phyloP scores from a whole-genome alignment of 2,329 filamentous ascomycete genomes.

The Fusarium mangiferae region DNA sequence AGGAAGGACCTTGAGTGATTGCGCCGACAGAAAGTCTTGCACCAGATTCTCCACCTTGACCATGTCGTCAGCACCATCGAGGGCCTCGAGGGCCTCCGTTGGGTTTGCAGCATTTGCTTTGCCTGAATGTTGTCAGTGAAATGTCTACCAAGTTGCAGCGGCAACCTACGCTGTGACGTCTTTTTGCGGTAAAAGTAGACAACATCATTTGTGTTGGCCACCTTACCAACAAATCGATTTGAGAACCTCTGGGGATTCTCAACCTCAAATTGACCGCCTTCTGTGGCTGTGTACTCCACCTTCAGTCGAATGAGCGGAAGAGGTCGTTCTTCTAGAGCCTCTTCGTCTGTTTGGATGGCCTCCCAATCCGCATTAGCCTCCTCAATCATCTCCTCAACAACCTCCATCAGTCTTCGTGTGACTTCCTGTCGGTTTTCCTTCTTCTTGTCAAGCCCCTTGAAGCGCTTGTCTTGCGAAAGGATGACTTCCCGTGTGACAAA shows the following conservation, averaged over 20 bases:
- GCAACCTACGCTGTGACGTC: constrained; percentile 54
- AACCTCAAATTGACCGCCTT: constrained; percentile 86
- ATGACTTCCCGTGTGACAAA: constrained; percentile 89
- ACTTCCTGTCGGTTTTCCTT: constrained; percentile 86
- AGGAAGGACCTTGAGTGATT: constrained; percentile 91
- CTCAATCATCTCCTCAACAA: constrained; percentile 88
- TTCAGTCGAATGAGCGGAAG: constrained; percentile 88
- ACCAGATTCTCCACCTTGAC: constrained; percentile 92
- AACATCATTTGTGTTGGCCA: constrained; percentile 94
- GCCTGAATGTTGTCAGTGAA: constrained; percentile 12
- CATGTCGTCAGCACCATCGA: constrained; percentile 65
- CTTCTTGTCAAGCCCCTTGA: constrained; percentile 80
- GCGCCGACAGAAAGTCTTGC: constrained; percentile 84
- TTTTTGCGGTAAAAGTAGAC: constrained; percentile 95
- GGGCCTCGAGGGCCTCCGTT: constrained; percentile 69
- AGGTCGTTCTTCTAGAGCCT: constrained; percentile 70
- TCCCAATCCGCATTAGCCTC: constrained; percentile 86
- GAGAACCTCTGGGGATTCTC: constrained; percentile 98
- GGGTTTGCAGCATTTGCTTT: constrained; percentile 60
- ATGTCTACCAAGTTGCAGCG: too few species aligned
- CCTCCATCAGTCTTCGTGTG: constrained; percentile 77
- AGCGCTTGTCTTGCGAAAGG: constrained; percentile 78
- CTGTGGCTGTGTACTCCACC: constrained; percentile 87
- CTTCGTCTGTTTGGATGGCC: constrained; percentile 74
- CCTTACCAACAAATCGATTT: constrained; percentile 87